Conservation (phyloP, 331 rosid genomes). For the Acacia concinna region DNA sequence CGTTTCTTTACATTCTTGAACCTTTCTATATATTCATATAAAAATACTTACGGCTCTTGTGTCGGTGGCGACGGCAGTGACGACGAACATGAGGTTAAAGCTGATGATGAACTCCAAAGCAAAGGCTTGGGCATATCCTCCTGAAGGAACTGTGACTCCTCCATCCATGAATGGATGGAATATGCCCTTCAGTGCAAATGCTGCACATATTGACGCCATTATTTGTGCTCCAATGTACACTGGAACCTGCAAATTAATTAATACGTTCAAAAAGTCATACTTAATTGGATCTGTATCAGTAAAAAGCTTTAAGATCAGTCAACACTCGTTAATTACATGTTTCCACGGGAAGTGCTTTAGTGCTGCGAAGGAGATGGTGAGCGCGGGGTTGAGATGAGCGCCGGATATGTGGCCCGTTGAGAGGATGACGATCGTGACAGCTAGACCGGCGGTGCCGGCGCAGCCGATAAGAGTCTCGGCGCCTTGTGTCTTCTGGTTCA, state of each 20-base stretch:
- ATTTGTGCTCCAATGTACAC: conserved; percentile 76
- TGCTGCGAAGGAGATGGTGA: conserved; percentile 90
- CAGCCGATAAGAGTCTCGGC: conserved; percentile 69
- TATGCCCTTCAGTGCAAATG: conserved; percentile 66
- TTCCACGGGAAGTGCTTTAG: conserved; percentile 89
- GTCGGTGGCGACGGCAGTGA: conserved; percentile 90
- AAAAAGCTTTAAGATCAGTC: too few relatives aligned
- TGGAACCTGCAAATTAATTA: conserved; percentile 58
- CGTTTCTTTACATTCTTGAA: not conserved
- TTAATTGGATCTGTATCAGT: not conserved
- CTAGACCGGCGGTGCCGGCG: conserved; percentile 71
- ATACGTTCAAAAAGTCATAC: not conserved
- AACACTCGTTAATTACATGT: conserved; percentile 38
- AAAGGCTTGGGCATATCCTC: conserved; percentile 67
- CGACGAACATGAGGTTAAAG: conserved; percentile 91
- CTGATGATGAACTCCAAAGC: conserved; percentile 72
- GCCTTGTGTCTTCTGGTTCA: conserved; percentile 67
- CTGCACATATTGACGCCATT: conserved; percentile 66
- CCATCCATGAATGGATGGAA: conserved; percentile 78
- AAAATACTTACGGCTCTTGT: conserved; percentile 68
- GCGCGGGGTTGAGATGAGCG: conserved; percentile 85
- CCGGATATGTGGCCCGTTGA: conserved; percentile 92
- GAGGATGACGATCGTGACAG: conserved; percentile 73
- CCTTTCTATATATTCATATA: too few relatives aligned
- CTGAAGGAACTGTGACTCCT: conserved; percentile 88